These are phyloP conservation scores for Coprinopsis strossmayeri DNA, from an alignment of 768 basidiomycete species.

Conservation along the genomic window DNA sequence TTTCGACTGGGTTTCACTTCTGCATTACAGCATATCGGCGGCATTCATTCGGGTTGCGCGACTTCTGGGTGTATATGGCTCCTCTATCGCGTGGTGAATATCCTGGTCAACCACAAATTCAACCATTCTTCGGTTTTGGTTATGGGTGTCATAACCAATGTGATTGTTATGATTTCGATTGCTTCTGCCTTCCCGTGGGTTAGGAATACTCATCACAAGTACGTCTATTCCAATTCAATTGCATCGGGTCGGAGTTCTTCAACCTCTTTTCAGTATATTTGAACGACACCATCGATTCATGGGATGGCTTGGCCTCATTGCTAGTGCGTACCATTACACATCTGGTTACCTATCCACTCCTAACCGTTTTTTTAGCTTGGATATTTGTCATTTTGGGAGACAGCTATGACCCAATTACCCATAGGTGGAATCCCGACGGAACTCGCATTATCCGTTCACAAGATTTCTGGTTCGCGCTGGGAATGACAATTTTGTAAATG, in stretches of 20 bases:
- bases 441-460: constrained; percentile 58
- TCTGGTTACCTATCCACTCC: not conserved
- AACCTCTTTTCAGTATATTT: constrained; percentile 46
- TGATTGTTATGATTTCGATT: constrained; percentile 56
- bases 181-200: constrained; percentile 73
- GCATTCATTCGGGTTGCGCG: constrained; percentile 82
- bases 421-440: constrained; percentile 56
- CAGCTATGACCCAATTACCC: constrained; percentile 50
- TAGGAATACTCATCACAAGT: constrained; percentile 80
- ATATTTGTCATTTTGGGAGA: constrained; percentile 66
- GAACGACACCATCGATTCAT: constrained; percentile 79
- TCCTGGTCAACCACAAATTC: constrained; percentile 42
- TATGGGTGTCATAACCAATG: constrained; percentile 54
- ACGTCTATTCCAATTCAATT: constrained; percentile 14
- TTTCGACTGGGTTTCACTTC: constrained; percentile 71
- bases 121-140: constrained; percentile 52
- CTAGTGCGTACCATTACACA: constrained; percentile 34
- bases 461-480: constrained; percentile 72
- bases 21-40: constrained; percentile 70
- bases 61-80: constrained; percentile 71
- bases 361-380: constrained; percentile 36
- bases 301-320: constrained; percentile 59
- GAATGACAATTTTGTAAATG: constrained; percentile 66
- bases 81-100: constrained; percentile 49
- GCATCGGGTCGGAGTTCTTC: constrained; percentile 1